Conservation (phyloP, 2,329 filamentous ascomycete species). For the Fusarium tricinctum region DNA sequence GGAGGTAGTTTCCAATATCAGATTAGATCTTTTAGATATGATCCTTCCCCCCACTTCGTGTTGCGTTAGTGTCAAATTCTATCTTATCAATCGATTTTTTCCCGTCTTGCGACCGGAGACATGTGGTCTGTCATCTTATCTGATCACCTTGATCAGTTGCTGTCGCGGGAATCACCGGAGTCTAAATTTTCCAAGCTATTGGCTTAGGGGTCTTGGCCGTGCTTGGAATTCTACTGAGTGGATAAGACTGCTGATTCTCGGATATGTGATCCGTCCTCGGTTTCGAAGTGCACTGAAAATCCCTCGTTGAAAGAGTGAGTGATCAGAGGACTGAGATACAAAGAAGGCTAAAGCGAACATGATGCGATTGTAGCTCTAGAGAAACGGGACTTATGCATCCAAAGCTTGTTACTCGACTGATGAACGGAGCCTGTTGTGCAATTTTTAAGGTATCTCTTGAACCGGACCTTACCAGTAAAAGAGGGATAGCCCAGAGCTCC, state of each 20-base stretch:
- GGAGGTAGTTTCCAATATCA: constrained; percentile 19
- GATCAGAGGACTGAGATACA: too few relatives aligned
- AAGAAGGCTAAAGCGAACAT: too few relatives aligned
- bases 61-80: background rate
- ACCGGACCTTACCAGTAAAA: too few relatives aligned
- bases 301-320: too few relatives aligned
- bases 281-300: background rate
- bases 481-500: too few relatives aligned
- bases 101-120: background rate
- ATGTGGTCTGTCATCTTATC: background rate
- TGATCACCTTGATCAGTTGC: background rate
- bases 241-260: background rate
- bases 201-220: background rate
- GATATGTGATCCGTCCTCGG: background rate
- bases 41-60: constrained; percentile 8
- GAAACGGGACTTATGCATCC: too few relatives aligned
- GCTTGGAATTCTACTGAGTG: background rate
- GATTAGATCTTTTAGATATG: constrained; percentile 29
- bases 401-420: too few relatives aligned
- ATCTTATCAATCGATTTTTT: constrained; percentile 27
- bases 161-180: background rate
- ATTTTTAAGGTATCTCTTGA: too few relatives aligned
- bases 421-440: too few relatives aligned
- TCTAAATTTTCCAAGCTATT: background rate
- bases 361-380: too few relatives aligned